Conservation (phyloP, 2,329 filamentous ascomycete species). For the Exophiala sp. region DNA sequence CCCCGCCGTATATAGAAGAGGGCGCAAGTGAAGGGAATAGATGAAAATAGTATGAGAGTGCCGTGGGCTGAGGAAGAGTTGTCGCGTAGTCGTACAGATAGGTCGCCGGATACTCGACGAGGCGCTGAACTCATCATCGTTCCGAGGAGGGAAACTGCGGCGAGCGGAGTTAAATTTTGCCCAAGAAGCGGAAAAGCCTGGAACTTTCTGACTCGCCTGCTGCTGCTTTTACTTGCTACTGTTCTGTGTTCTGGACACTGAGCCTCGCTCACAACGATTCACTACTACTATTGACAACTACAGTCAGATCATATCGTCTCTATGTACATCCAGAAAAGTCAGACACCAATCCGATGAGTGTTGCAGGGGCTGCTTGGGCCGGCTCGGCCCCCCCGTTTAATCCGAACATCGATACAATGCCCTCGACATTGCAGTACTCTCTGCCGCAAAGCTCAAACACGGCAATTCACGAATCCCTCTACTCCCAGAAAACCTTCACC, state of each 20-base stretch:
- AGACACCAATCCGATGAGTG: slow-evolving; percentile 34
- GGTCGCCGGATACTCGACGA: no score
- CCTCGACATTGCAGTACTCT: slow-evolving; percentile 34
- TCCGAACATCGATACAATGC: slow-evolving; percentile 39
- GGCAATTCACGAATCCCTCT: slow-evolving; percentile 35
- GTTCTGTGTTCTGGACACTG: not conserved
- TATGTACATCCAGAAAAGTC: not conserved
- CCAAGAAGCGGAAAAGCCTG: slow-evolving; percentile 6
- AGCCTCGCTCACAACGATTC: not conserved
- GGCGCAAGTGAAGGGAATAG: not conserved
- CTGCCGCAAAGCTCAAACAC: slow-evolving; percentile 34
- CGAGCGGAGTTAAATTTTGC: slow-evolving; percentile 13
- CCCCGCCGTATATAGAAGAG: not conserved
- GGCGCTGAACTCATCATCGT: slow-evolving; percentile 2
- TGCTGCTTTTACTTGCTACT: no score
- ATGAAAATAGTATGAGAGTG: not conserved
- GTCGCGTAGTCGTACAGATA: no score
- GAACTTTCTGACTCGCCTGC: slow-evolving; percentile 8
- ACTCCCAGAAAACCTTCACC: slow-evolving; percentile 28
- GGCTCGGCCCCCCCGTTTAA: slow-evolving; percentile 38
- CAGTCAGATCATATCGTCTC: not conserved
- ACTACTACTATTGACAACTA: not conserved
- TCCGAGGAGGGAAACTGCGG: slow-evolving; percentile 8
- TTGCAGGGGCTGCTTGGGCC: slow-evolving; percentile 37
- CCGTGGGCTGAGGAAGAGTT: not conserved